Evolutionary conservation across 2,329 filamentous ascomycete genomes (phyloP).

Genomic region (Aspergillus melleus): DNA sequence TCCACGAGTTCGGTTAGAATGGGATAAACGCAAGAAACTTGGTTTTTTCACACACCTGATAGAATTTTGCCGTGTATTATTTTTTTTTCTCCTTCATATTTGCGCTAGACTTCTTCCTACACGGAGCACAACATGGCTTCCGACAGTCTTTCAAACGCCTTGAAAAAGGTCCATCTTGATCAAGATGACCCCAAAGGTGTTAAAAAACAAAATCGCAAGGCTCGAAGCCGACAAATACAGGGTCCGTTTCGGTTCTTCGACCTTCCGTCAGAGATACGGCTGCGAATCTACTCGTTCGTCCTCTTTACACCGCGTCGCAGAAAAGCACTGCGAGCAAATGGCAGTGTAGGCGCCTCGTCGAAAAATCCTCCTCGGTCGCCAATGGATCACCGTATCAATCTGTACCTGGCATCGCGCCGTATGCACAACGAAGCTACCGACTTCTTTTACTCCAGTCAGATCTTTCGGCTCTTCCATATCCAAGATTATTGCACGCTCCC

Average conservation of each 20-base stretch:
- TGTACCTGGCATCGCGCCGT: conserved; percentile 43
- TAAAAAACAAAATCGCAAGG: conserved; percentile 15
- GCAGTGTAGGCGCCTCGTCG: conserved; percentile 38
- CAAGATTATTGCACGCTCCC: conserved; percentile 49
- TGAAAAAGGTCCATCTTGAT: conserved; percentile 26
- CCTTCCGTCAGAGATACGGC: conserved; percentile 54
- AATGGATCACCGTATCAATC: conserved; percentile 32
- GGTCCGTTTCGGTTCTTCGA: conserved; percentile 53
- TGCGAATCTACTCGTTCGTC: conserved; percentile 50
- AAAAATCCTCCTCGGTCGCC: conserved; percentile 36
- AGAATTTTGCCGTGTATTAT: conserved; percentile 20
- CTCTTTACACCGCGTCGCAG: conserved; percentile 39
- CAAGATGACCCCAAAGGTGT: conserved; percentile 17
- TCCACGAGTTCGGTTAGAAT: conserved; percentile 21
- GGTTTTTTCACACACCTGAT: conserved; percentile 5
- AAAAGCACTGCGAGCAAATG: conserved; percentile 27
- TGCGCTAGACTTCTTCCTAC: neutral
- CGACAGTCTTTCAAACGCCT: conserved; percentile 17
- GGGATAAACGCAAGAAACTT: conserved; percentile 22
- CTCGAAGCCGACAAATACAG: conserved; percentile 1
- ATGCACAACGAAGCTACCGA: conserved; percentile 54
- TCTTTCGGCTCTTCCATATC: conserved; percentile 55
- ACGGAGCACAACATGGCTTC: conserved; percentile 16
- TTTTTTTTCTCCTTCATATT: conserved; percentile 12
- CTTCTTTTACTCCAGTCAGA: conserved; percentile 53